These are phyloP conservation scores for Malassezia arunalokei DNA, from an alignment of 1,284 basidiomycete genomes.

Conservation along the genomic window DNA sequence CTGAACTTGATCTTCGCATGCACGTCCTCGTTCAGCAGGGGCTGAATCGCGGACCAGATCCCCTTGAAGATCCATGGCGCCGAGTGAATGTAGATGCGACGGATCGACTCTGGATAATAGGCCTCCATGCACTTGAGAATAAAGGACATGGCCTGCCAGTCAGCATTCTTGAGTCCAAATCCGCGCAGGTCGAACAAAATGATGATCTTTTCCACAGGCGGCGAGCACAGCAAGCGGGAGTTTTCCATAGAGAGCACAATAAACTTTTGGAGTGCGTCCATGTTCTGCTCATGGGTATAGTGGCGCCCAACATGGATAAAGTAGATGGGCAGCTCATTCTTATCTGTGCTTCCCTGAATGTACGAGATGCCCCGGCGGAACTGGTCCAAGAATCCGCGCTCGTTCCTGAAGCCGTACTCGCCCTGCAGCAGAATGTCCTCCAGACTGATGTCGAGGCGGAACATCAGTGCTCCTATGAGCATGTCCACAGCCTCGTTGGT, in stretches of 20 bases:
- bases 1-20: conserved; percentile 45
- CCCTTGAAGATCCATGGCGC: conserved; percentile 46
- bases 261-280: conserved; percentile 43
- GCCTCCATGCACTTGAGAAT: conserved; percentile 45
- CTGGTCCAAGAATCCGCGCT: conserved; percentile 45
- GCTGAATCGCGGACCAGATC: conserved; percentile 44
- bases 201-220: conserved; percentile 40
- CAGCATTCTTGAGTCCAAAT: conserved; percentile 46
- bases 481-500: conserved; percentile 45
- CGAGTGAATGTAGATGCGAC: conserved; percentile 44
- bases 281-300: conserved; percentile 43
- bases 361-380: conserved; percentile 46
- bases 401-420: conserved; percentile 44
- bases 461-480: conserved; percentile 43
- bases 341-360: conserved; percentile 41
- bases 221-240: conserved; percentile 35
- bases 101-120: conserved; percentile 45
- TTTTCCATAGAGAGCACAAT: conserved; percentile 44
- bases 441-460: conserved; percentile 45
- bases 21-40: conserved; percentile 44
- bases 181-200: conserved; percentile 44
- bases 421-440: conserved; percentile 40
- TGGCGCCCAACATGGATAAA: conserved; percentile 46
- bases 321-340: conserved; percentile 42
- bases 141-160: conserved; percentile 45